Conservation (phyloP, 176 grass and related monocot genomes). For the Alloteropsis semialata region DNA sequence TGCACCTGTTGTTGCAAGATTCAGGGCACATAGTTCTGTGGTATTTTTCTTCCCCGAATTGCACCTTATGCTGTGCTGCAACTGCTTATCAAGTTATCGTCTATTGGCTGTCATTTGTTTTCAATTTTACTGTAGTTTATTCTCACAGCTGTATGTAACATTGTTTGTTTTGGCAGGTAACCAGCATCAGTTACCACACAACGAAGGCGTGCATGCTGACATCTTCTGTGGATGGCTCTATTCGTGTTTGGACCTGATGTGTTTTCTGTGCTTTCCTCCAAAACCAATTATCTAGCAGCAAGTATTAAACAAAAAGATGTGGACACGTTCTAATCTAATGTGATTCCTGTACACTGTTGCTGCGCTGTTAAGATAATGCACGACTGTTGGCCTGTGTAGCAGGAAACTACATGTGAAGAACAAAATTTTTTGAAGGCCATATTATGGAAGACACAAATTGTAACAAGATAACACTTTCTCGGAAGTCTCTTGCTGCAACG, state of each 20-base stretch:
- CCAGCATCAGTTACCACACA: constrained; percentile 86
- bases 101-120: neutral
- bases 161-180: constrained; percentile 57
- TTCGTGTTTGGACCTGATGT: constrained; percentile 65
- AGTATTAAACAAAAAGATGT: neutral
- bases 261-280: neutral
- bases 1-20: constrained; percentile 71
- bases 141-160: neutral
- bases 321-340: neutral
- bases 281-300: neutral
- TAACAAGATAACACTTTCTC: neutral
- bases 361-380: neutral
- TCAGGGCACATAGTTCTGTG: constrained; percentile 89
- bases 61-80: neutral
- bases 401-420: too few species aligned
- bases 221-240: constrained; percentile 82
- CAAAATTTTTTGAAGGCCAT: too few species aligned
- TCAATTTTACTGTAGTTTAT: neutral
- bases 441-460: neutral
- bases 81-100: neutral
- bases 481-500: too few species aligned
- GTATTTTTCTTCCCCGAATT: constrained; percentile 43
- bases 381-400: neutral
- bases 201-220: constrained; percentile 86
- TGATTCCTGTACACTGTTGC: neutral